These are phyloP conservation scores for Phytophthora syringae DNA, from an alignment of 352 stramenopile genomes.

Conservation along the genomic window DNA sequence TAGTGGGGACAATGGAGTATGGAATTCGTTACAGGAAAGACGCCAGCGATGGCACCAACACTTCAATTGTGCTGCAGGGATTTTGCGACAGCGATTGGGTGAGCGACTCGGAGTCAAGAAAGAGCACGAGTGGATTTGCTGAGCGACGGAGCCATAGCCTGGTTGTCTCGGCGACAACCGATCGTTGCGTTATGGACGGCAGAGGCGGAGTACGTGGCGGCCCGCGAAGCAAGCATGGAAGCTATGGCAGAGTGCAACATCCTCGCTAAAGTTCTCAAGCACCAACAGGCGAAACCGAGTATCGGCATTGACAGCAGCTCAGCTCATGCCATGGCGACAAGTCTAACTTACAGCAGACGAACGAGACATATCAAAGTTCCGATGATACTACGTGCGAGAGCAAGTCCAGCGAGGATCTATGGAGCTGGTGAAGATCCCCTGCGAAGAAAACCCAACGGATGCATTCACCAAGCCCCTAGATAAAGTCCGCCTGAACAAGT, in stretches of 20 bases:
- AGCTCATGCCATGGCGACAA: neutral
- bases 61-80: neutral
- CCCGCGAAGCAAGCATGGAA: conserved; percentile 12
- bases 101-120: neutral
- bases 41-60: no score
- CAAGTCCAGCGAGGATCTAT: neutral
- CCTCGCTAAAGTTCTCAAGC: neutral
- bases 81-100: conserved; percentile 8
- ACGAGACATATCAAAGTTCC: conserved; percentile 1
- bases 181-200: neutral
- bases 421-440: neutral
- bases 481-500: neutral
- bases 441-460: conserved; percentile 3
- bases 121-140: conserved; percentile 4
- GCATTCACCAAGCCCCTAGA: conserved; percentile 14
- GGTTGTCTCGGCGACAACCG: conserved; percentile 1
- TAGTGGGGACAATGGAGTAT: neutral
- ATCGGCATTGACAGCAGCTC: neutral
- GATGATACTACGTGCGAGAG: conserved; percentile 9
- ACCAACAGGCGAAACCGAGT: neutral
- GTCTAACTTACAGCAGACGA: conserved; percentile 4
- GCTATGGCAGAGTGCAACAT: neutral
- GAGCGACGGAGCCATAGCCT: neutral
- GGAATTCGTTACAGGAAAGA: conserved; percentile 1
- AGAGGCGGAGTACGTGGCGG: conserved; percentile 6